Conservation (phyloP, 768 basidiomycete genomes). For the Myochromella boudieri region DNA sequence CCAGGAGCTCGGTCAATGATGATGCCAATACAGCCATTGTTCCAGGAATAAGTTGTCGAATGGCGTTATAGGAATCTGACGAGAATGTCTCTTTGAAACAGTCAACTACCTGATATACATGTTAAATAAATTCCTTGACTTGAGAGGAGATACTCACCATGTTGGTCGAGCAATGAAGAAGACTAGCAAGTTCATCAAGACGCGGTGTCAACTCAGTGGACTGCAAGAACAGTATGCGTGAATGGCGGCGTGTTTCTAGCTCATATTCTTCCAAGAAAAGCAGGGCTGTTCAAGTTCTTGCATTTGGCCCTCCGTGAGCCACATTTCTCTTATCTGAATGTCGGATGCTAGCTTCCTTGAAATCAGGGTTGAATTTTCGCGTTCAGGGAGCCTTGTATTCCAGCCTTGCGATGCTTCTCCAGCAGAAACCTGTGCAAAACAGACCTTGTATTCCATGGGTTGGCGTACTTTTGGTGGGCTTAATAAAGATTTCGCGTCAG, state of each 20-base stretch:
- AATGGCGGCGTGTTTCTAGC: constrained; percentile 34
- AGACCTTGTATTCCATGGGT: no score
- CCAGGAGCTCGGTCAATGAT: constrained; percentile 24
- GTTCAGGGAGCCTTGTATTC: no score
- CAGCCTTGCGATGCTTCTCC: no score
- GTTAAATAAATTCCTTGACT: neutral
- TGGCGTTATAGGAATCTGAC: constrained; percentile 16
- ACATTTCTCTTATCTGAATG: no score
- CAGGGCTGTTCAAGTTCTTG: no score
- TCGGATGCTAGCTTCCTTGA: no score
- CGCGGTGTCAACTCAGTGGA: constrained; percentile 38
- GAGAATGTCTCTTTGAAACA: constrained; percentile 46
- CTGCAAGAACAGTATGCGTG: constrained; percentile 36
- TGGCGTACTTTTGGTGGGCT: no score
- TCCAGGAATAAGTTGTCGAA: constrained; percentile 17
- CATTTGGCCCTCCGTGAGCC: no score
- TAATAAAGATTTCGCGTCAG: no score
- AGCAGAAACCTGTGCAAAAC: no score
- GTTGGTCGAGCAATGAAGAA: constrained; percentile 40
- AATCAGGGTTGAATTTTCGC: no score
- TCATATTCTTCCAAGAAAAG: constrained; percentile 38
- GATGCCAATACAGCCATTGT: constrained; percentile 14
- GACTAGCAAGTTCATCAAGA: constrained; percentile 36
- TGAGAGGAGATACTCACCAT: constrained; percentile 32
- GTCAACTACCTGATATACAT: constrained; percentile 34